Percentiles rank a stretch among this genome's conserved stretches.
phyloP scores from a whole-genome alignment of 257 asterid species.

The Salvia hispanica region DNA sequence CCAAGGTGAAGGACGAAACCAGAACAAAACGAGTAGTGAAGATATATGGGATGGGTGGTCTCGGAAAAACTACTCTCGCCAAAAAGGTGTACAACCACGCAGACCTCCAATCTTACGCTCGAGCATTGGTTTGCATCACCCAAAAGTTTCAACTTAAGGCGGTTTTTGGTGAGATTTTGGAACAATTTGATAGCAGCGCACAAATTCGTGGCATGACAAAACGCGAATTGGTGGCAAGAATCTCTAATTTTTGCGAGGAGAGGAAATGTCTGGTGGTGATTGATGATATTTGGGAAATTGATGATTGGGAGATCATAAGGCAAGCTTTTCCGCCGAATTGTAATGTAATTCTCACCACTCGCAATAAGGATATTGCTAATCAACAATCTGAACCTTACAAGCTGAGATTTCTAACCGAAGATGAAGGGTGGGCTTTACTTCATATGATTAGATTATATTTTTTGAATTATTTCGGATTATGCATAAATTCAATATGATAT shows the following conservation, averaged over 20 bases:
- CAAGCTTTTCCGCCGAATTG: neutral
- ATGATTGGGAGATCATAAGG: neutral
- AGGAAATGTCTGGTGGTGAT: neutral
- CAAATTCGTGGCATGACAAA: no score
- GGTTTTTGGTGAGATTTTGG: constrained; percentile 22
- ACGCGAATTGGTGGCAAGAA: no score
- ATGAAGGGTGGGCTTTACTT: constrained; percentile 28
- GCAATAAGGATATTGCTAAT: constrained; percentile 4
- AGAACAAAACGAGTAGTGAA: neutral
- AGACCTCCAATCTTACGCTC: neutral
- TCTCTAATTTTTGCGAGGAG: no score
- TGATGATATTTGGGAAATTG: neutral
- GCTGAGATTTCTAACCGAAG: neutral
- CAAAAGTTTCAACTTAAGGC: constrained; percentile 28
- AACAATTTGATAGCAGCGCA: constrained; percentile 24
- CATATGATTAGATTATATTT: no score
- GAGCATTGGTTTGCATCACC: constrained; percentile 36
- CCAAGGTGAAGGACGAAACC: neutral
- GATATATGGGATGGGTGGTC: neutral
- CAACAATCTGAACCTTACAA: neutral
- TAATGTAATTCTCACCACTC: constrained; percentile 26
- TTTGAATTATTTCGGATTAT: no score
- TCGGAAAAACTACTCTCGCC: no score
- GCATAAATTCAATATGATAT: no score
- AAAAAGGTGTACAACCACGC: no score